phyloP scores from a whole-genome alignment of 768 basidiomycete genomes.

The Gelatoporia subvermispora region DNA sequence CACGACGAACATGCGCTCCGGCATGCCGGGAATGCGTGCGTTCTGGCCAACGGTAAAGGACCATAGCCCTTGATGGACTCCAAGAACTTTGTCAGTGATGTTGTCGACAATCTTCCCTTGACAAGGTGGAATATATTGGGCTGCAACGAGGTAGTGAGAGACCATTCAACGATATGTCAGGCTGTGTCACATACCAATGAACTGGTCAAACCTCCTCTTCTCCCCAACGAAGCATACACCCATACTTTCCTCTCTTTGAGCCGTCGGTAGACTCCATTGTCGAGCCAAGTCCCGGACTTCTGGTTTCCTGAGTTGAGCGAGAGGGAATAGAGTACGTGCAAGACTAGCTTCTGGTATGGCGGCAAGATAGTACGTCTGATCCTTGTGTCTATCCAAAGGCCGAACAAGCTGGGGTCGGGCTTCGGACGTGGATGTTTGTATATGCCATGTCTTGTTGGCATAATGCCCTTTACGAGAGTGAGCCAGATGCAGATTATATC shows the following conservation, averaged over 20 bases:
- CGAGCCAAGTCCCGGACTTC: conserved; percentile 71
- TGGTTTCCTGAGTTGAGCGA: conserved; percentile 61
- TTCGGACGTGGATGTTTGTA: conserved; percentile 2
- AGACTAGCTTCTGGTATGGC: conserved; percentile 67
- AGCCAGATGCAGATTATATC: not conserved
- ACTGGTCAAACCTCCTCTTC: conserved; percentile 63
- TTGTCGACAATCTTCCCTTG: conserved; percentile 67
- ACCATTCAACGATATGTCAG: no score
- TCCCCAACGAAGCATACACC: conserved; percentile 94
- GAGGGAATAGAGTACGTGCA: conserved; percentile 70
- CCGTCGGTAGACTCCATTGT: conserved; percentile 60
- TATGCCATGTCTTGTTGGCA: conserved; percentile 59
- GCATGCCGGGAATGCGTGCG: conserved; percentile 59
- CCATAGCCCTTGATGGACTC: conserved; percentile 74
- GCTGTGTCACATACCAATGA: conserved; percentile 52
- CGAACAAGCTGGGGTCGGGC: conserved; percentile 34
- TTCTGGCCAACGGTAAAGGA: conserved; percentile 83
- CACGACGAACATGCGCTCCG: conserved; percentile 64
- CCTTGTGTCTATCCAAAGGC: conserved; percentile 59
- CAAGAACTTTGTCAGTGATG: conserved; percentile 48
- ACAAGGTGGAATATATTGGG: conserved; percentile 66
- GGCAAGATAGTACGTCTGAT: conserved; percentile 90
- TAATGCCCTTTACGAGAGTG: conserved; percentile 64
- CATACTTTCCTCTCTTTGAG: conserved; percentile 80
- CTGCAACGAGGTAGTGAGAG: conserved; percentile 37